Evolutionary conservation across 202 grass and related monocot genomes (phyloP).

Genomic region (Eragrostis tef): DNA sequence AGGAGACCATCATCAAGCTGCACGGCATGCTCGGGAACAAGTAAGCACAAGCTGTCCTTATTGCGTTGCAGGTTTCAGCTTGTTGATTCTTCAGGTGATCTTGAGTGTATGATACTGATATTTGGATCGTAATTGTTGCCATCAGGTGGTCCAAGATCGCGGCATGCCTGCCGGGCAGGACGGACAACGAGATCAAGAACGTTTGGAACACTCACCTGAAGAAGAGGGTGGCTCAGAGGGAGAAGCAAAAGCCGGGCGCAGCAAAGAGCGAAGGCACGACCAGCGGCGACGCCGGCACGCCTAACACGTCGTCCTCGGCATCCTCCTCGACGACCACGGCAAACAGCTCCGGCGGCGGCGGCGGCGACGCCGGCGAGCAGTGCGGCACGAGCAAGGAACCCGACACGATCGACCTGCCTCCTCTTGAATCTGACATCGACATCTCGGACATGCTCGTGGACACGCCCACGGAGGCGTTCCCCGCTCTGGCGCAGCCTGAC

Average conservation of each 20-base stretch:
- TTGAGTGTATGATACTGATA: neutral
- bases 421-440: constrained; percentile 20
- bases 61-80: neutral
- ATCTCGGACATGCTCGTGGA: constrained; percentile 48
- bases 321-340: constrained; percentile 37
- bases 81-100: neutral
- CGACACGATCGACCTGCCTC: neutral
- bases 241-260: constrained; percentile 4
- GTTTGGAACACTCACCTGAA: constrained; percentile 81
- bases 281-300: neutral
- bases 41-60: constrained; percentile 32
- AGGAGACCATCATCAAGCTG: constrained; percentile 82
- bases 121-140: neutral
- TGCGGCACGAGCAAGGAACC: constrained; percentile 51
- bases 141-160: constrained; percentile 70
- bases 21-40: constrained; percentile 89
- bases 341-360: constrained; percentile 35
- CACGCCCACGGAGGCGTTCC: neutral
- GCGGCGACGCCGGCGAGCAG: constrained; percentile 43
- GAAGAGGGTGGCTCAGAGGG: constrained; percentile 48
- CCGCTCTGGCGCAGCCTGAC: constrained; percentile 23
- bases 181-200: constrained; percentile 80
- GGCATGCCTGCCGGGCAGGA: constrained; percentile 64
- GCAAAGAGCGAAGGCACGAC: neutral
- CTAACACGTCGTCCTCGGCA: constrained; percentile 34